These are phyloP conservation scores for Boletus rufocinnamomeus DNA, from an alignment of 768 basidiomycete genomes.

Conservation along the genomic window DNA sequence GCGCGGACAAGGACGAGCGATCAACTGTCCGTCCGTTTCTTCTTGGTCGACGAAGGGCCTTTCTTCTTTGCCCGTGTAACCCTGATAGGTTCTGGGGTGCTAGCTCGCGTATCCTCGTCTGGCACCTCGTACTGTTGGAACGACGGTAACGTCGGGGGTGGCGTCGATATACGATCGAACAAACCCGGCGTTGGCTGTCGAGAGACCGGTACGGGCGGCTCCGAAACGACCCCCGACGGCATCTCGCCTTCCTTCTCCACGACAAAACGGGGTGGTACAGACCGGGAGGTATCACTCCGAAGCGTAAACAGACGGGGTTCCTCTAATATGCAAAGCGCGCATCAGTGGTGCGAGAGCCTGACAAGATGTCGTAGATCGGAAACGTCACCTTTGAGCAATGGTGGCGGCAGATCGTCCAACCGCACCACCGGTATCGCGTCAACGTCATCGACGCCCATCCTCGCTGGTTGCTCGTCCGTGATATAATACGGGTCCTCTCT, in stretches of 20 bases:
- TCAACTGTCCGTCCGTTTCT: slow-evolving; percentile 56
- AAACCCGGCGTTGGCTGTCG: slow-evolving; percentile 26
- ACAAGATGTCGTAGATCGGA: not conserved
- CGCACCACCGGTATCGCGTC: slow-evolving; percentile 91
- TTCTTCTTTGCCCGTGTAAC: slow-evolving; percentile 75
- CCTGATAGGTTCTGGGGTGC: slow-evolving; percentile 70
- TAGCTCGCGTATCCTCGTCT: slow-evolving; percentile 48
- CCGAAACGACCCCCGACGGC: slow-evolving; percentile 57
- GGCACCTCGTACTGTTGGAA: slow-evolving; percentile 59
- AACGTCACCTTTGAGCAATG: slow-evolving; percentile 34
- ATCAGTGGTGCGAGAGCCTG: slow-evolving; percentile 24
- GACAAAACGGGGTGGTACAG: slow-evolving; percentile 50
- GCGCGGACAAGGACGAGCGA: not conserved
- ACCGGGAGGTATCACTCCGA: slow-evolving; percentile 40
- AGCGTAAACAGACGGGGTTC: slow-evolving; percentile 49
- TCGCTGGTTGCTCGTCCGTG: slow-evolving; percentile 56
- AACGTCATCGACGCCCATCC: slow-evolving; percentile 54
- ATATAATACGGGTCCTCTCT: slow-evolving; percentile 94
- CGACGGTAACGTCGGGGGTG: slow-evolving; percentile 37
- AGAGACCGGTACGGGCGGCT: slow-evolving; percentile 27
- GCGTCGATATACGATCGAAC: slow-evolving; percentile 37
- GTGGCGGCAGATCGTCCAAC: slow-evolving; percentile 72
- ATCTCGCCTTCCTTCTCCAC: slow-evolving; percentile 86
- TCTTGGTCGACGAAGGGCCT: slow-evolving; percentile 50
- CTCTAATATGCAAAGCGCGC: slow-evolving; percentile 21